These are phyloP conservation scores for Amylostereum areolatum DNA, from an alignment of 1,284 basidiomycete genomes.

Conservation along the genomic window DNA sequence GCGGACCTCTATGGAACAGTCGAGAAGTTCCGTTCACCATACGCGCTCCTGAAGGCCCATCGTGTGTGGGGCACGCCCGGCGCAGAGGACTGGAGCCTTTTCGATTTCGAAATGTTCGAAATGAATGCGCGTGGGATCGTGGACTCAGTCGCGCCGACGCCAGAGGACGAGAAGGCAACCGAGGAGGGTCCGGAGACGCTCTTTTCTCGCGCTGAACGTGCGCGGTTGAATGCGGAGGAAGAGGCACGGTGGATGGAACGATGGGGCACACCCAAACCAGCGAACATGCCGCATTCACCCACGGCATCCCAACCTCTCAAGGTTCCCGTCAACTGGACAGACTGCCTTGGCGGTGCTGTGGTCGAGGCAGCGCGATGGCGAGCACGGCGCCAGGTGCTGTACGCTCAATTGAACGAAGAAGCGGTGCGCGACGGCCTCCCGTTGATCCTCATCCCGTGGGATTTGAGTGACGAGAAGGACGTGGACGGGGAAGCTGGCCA, in stretches of 20 bases:
- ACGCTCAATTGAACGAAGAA: constrained; percentile 10
- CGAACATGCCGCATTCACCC: too few species aligned
- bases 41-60: constrained; percentile 6
- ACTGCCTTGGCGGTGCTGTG: constrained; percentile 5
- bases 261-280: too few species aligned
- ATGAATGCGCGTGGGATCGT: constrained; percentile 10
- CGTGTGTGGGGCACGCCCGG: constrained; percentile 5
- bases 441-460: constrained; percentile 5
- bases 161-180: constrained; percentile 3
- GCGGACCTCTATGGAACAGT: too few species aligned
- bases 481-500: constrained; percentile 5
- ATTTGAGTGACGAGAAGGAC: constrained; percentile 7
- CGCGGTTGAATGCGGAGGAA: neutral
- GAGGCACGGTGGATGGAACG: neutral
- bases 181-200: constrained; percentile 9
- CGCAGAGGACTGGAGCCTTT: constrained; percentile 9
- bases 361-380: constrained; percentile 8
- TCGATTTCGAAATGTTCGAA: constrained; percentile 13
- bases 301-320: too few species aligned
- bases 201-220: constrained; percentile 7
- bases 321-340: constrained; percentile 10
- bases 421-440: constrained; percentile 8
- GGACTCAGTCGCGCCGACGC: constrained; percentile 7
- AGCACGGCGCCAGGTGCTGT: constrained; percentile 11
- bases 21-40: too few species aligned